Base-by-base conservation (phyloP, 1,139 yeast species). In the Yamadazyma oceani region DNA sequence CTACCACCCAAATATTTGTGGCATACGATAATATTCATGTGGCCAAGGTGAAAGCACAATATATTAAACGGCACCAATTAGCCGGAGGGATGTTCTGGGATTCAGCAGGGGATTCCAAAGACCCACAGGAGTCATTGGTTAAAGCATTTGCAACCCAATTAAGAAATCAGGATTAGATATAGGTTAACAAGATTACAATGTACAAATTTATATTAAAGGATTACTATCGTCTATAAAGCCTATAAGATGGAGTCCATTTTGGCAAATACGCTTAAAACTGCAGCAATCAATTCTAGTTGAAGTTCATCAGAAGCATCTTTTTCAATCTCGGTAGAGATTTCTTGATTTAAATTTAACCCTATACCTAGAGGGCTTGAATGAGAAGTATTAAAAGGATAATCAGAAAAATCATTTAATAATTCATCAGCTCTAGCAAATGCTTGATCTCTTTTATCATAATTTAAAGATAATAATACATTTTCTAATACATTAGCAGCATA, bases 41-140 rank as follows among this genome's bases (percentile, higher is more conserved):
- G 1, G 76, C 76, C 1, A 53, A 59, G 8, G 53, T 56, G 19
- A 92, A 92, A 55, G 90, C 89, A 0, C 53, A 64, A 22, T 89
- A 78, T 49, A 78, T 82, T 7, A 50, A 46, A 19, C 52, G 60
- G 32, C 62, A 66, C 5, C 52, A 64, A 0, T 64, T 88, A 8
- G 95, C 83, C 0, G 97, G 97, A 1, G 96, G 87, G 0, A 82
- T 92, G 80, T 89, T 88, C 83, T 92, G 97, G 97, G 96, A 89
- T 52, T 83, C 95, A 0, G 72, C 82, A 38, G 96, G 95, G 0
- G 96, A 88, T 52, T 44, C 53, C 31, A 27, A 39, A 66, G 29
- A 70, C 78, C 10, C 21, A 4, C 12, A 27, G 9, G 5, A 15
- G 11, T 27, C 21, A 1, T 54, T 79, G 26, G 54, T 80, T 5